Evolutionary conservation across 495 filamentous ascomycete genomes (phyloP), one percentile per base, ranked within the genome.

Genomic region (Aspergillus sclerotiicarbonarius): DNA sequence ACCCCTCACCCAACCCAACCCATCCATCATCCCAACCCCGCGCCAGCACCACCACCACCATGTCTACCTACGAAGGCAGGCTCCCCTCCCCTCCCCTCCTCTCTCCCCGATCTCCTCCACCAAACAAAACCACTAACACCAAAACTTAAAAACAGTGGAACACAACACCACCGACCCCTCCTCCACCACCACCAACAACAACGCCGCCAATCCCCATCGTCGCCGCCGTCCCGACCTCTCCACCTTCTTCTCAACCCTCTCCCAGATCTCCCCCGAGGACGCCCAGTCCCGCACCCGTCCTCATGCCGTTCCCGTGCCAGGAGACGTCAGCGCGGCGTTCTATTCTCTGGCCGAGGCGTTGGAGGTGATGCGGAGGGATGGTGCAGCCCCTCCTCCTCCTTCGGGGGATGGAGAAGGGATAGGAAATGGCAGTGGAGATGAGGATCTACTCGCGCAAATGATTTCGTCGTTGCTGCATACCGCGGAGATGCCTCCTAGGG

Each of bases 241-340:
- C 47, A 90, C 87, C 71, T 97, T 98, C 84, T 92, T 88, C 77
- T 77, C 86, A 44, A 85, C 87, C 49, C 86, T 95, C 51, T 76
- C 80, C 64, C 82, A 87, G 62, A 79, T 83, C 56, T 83, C 89
- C 58, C 74, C 79, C 13, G 71, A 75, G 59, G 65, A 69, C 52
- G 64, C 71, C 37, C 66, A 69, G 55, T 69, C 47, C 25, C 47
- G 44, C 16, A 8, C 78, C 48, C 65, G 78, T 60, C 78, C 77
- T 8, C 84, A 88, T 74, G 83, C 87, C 2, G 75, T 83, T 3
- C 86, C 91, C 2, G 86, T 87, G 41, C 91, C 91, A 4, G 79
- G 83, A 44, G 87, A 95, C 71, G 71, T 90, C 32, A 80, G 83
- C 19, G 90, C 87, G 0, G 79, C 68, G 59, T 88, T 66, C 76